Evolutionary conservation across 2,329 filamentous ascomycete genomes (phyloP).

Genomic region (Calonectria naviculata): DNA sequence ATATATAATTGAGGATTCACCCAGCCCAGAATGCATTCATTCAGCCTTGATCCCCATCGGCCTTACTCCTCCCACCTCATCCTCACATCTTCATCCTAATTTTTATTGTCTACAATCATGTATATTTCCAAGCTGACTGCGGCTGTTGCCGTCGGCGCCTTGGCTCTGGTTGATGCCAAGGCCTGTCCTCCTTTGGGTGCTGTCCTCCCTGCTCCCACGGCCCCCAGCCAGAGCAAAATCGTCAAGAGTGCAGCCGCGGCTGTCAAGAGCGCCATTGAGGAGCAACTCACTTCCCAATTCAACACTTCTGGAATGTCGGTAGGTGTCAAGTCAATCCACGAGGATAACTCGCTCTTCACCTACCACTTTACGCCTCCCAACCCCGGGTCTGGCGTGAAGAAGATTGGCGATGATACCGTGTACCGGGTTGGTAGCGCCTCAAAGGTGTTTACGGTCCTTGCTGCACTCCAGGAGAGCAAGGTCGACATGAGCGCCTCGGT

Average conservation of each 20-base stretch:
- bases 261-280: slow-evolving; percentile 40
- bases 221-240: slow-evolving; percentile 43
- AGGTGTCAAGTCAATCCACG: slow-evolving; percentile 55
- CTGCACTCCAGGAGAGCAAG: slow-evolving; percentile 41
- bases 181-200: slow-evolving; percentile 55
- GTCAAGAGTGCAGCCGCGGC: slow-evolving; percentile 41
- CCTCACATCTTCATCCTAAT: not conserved
- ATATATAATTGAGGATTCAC: slow-evolving; percentile 26
- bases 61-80: not conserved
- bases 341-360: slow-evolving; percentile 49
- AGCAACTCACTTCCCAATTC: slow-evolving; percentile 37
- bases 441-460: slow-evolving; percentile 48
- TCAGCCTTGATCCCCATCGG: not conserved
- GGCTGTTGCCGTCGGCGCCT: slow-evolving; percentile 22
- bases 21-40: not conserved
- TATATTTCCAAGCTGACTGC: slow-evolving; percentile 26
- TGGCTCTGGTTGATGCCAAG: slow-evolving; percentile 42
- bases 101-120: not conserved
- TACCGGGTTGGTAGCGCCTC: slow-evolving; percentile 49
- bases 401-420: slow-evolving; percentile 46
- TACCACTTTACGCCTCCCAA: slow-evolving; percentile 53
- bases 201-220: slow-evolving; percentile 50
- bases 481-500: slow-evolving; percentile 55
- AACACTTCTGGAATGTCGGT: slow-evolving; percentile 51
- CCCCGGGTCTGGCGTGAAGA: slow-evolving; percentile 34